Base-by-base conservation (phyloP, 768 basidiomycete species). In the Mrakia blollopis region DNA sequence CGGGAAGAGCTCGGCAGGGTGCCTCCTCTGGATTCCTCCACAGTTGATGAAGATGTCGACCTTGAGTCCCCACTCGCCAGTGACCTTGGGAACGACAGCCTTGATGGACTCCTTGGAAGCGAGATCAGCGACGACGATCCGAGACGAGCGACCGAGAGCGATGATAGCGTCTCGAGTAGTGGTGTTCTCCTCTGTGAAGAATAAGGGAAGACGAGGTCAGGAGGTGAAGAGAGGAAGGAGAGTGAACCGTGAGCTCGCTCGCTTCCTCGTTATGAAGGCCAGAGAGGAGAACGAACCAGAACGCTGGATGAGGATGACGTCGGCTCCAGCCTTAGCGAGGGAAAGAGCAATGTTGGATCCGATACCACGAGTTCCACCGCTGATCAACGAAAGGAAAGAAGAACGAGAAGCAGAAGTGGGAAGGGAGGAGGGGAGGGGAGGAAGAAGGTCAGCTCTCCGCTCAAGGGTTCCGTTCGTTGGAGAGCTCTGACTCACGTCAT, bases 11-110 rank as follows among this genome's bases (percentile, higher is more conserved):
- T 89, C 87, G n/a, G 88, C 88, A 76, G 89, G 82, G 74, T 82
- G 82, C 72, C 84, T 77, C 32, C 83, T 73, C 80, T 88, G 87
- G 79, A 89, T 89, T 75, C 88, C 88, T 75, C 88, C 89, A 81
- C 90, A 91, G 81, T 91, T 91, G 82, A 91, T 87, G 63, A 91
- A 87, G 79, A 90, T 84, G 80, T 91, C 87, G 73, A 91, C 86
- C 65, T 85, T 87, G 86, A 89, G 85, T 76, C 79, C 81, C 50
- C 72, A 79, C 39, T 81, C 82, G 6, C 39, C 74, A 35, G 79
- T 77, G 28, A 81, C 79, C 2, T 85, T 85, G 18, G 88, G 85
- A 44, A 88, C 88, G 47, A 83, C 83, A 54, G 85, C 83, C 80
- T 88, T 86, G 77, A 91, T 81, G 68, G 82, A 82, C 41, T 85